These are phyloP conservation scores for Epicoccum nigrum DNA, from an alignment of 2,329 filamentous ascomycete species.

Conservation along the genomic window DNA sequence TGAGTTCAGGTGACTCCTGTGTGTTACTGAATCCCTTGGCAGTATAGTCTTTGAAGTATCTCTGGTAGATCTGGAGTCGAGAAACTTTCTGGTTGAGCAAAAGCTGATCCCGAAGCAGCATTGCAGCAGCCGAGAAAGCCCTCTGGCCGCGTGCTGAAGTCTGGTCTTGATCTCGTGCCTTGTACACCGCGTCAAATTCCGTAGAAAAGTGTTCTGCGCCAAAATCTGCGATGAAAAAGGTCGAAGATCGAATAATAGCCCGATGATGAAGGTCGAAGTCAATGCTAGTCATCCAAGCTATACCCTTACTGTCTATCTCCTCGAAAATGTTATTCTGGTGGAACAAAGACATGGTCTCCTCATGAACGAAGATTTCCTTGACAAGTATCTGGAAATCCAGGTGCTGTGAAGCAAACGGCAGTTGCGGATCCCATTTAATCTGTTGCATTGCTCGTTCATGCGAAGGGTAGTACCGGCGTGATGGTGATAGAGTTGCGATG, in stretches of 20 bases:
- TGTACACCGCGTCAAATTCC: neutral
- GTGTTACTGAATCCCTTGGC: neutral
- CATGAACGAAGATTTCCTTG: neutral
- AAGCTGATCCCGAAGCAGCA: neutral
- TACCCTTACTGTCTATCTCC: no score
- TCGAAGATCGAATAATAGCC: neutral
- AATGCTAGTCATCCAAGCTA: neutral
- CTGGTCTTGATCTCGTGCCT: neutral
- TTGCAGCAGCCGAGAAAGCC: neutral
- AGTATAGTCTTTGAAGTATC: no score
- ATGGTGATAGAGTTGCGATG: conserved; percentile 44
- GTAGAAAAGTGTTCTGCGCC: neutral
- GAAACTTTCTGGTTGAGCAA: neutral
- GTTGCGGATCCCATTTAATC: conserved; percentile 49
- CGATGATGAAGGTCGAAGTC: neutral
- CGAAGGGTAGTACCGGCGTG: conserved; percentile 53
- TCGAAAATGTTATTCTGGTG: neutral
- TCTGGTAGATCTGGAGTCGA: neutral
- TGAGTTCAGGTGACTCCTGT: neutral
- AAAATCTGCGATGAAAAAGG: neutral
- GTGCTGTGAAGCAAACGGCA: conserved; percentile 35
- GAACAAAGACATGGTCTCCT: neutral
- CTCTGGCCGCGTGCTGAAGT: neutral
- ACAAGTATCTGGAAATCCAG: neutral
- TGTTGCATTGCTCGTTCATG: conserved; percentile 52